phyloP scores from a whole-genome alignment of 202 grass and related monocot genomes.

The Setaria italica region DNA sequence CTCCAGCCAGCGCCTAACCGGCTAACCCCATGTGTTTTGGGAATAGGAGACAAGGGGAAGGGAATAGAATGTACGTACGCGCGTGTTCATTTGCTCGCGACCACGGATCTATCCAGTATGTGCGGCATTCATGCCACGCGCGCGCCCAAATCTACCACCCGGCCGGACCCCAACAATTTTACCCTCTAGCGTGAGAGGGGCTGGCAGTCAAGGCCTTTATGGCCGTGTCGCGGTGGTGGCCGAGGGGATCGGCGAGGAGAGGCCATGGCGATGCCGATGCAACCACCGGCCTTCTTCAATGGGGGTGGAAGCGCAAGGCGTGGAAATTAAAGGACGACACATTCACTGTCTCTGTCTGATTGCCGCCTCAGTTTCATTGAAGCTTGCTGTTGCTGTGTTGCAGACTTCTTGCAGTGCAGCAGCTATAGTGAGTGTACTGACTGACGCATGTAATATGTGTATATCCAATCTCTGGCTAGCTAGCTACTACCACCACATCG shows the following conservation, averaged over 20 bases:
- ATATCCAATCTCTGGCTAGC: slow-evolving; percentile 20
- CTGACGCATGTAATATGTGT: neutral
- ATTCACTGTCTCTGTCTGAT: slow-evolving; percentile 56
- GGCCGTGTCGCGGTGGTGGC: slow-evolving; percentile 8
- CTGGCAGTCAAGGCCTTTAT: slow-evolving; percentile 58
- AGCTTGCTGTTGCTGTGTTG: slow-evolving; percentile 24
- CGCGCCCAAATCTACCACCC: slow-evolving; percentile 36
- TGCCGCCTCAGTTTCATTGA: slow-evolving; percentile 65
- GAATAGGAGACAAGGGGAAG: slow-evolving; percentile 46
- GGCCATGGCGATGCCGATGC: neutral
- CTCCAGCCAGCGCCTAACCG: slow-evolving; percentile 53
- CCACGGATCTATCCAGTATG: slow-evolving; percentile 8
- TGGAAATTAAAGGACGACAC: slow-evolving; percentile 42
- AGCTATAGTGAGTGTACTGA: slow-evolving; percentile 37
- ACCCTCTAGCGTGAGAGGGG: neutral
- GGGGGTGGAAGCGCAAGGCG: slow-evolving; percentile 26
- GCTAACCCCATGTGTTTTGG: slow-evolving; percentile 61
- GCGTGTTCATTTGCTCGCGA: neutral
- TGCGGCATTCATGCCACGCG: slow-evolving; percentile 55
- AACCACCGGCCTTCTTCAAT: slow-evolving; percentile 53
- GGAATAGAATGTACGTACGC: slow-evolving; percentile 56
- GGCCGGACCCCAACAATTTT: neutral
- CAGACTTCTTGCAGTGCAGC: neutral
- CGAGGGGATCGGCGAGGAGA: neutral
- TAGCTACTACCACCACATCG: neutral